These are phyloP conservation scores for Dendrothele bispora DNA, from an alignment of 768 basidiomycete species.

Conservation along the genomic window DNA sequence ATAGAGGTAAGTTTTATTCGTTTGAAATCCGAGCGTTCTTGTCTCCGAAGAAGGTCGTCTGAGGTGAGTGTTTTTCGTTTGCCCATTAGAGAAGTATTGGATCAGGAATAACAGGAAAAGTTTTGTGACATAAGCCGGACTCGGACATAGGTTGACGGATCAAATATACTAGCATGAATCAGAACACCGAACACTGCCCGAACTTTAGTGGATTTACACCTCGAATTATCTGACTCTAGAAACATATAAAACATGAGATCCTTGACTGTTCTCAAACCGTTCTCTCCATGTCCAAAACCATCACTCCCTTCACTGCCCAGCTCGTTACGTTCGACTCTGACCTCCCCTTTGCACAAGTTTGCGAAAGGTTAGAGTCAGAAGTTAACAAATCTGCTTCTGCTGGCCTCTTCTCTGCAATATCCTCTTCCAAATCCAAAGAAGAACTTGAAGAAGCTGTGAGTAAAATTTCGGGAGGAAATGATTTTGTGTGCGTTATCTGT, in stretches of 20 bases:
- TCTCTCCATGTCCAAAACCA: conserved; percentile 24
- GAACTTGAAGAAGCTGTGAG: conserved; percentile 36
- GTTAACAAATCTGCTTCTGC: conserved; percentile 38
- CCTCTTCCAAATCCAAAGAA: conserved; percentile 27
- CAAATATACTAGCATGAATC: too few relatives aligned
- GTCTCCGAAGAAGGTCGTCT: conserved; percentile 47
- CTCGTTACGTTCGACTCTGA: conserved; percentile 43
- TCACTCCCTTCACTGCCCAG: conserved; percentile 36
- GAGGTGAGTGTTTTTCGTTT: conserved; percentile 35
- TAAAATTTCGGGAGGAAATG: conserved; percentile 28
- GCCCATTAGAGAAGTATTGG: too few relatives aligned
- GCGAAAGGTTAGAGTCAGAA: conserved; percentile 41
- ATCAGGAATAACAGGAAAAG: too few relatives aligned
- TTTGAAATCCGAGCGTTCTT: conserved; percentile 43
- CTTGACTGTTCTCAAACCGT: too few relatives aligned
- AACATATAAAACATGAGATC: too few relatives aligned
- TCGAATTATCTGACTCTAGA: too few relatives aligned
- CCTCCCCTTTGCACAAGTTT: conserved; percentile 39
- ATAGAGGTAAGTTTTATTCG: conserved; percentile 23
- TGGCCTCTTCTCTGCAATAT: conserved; percentile 21
- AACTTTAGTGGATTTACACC: too few relatives aligned
- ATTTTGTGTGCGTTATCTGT: conserved; percentile 42
- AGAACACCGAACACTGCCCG: too few relatives aligned
- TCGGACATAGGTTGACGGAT: too few relatives aligned
- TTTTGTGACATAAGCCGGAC: too few relatives aligned